Evolutionary conservation across 805 yeast genomes (phyloP).

Genomic region (Kurtzmaniella cleridarum): DNA sequence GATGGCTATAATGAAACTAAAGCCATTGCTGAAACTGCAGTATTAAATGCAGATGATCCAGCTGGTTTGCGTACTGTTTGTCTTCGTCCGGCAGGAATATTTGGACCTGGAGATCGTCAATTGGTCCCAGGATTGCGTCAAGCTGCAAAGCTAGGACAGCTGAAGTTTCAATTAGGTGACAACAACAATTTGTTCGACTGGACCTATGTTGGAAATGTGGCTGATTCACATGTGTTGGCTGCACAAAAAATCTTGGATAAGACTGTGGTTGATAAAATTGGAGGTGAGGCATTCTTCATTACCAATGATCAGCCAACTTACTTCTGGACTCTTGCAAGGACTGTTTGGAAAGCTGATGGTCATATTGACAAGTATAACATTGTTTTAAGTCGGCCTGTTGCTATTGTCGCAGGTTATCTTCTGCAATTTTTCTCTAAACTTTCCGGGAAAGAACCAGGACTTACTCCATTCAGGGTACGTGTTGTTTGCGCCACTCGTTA

Average conservation of each 20-base stretch:
- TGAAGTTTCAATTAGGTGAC: conserved; percentile 90
- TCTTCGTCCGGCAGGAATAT: conserved; percentile 94
- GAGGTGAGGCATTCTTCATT: conserved; percentile 84
- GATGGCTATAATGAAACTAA: conserved; percentile 96
- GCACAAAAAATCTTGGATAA: conserved; percentile 65
- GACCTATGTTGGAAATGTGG: conserved; percentile 98
- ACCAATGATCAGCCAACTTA: conserved; percentile 94
- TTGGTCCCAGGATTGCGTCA: conserved; percentile 86
- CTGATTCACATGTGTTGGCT: conserved; percentile 92
- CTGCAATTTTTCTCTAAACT: conserved; percentile 70
- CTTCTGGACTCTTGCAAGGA: conserved; percentile 95
- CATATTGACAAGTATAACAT: conserved; percentile 65
- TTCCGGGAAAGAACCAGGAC: conserved; percentile 81
- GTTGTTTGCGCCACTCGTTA: conserved; percentile 91
- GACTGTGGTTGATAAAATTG: conserved; percentile 39
- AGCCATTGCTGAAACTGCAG: conserved; percentile 83
- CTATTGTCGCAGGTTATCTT: conserved; percentile 73
- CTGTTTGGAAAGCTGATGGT: conserved; percentile 97
- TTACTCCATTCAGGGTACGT: conserved; percentile 91
- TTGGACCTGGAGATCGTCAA: conserved; percentile 98
- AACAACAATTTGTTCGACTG: conserved; percentile 92
- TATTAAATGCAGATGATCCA: conserved; percentile 62
- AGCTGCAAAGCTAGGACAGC: conserved; percentile 79
- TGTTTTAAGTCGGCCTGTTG: conserved; percentile 68
- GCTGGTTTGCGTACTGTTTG: conserved; percentile 71